These are phyloP conservation scores for Ocimum tenuiflorum DNA, from an alignment of 257 asterid genomes.

Conservation along the genomic window DNA sequence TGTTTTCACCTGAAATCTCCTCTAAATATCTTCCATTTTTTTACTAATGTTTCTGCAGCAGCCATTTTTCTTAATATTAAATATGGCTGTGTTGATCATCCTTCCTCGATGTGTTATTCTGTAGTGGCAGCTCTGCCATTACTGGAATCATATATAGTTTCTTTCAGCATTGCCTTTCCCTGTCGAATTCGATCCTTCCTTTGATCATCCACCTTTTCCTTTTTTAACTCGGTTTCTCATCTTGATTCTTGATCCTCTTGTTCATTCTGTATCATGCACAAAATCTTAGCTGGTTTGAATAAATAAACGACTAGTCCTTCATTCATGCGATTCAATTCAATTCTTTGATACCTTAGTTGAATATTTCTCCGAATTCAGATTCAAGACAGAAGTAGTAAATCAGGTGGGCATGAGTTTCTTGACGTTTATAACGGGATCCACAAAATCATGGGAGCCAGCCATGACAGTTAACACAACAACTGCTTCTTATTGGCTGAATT, in stretches of 20 bases:
- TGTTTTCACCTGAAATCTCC: conserved; percentile 22
- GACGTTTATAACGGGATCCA: conserved; percentile 74
- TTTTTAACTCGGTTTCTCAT: neutral
- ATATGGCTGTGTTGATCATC: conserved; percentile 10
- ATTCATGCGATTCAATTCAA: conserved; percentile 13
- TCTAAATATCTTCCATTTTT: neutral
- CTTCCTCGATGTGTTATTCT: conserved; percentile 7
- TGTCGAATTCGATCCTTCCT: conserved; percentile 7
- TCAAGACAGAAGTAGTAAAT: conserved; percentile 9
- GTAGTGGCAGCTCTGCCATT: conserved; percentile 5
- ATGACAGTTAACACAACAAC: conserved; percentile 66
- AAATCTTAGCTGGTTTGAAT: neutral
- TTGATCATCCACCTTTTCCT: neutral
- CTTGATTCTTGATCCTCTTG: neutral
- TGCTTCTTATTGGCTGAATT: conserved; percentile 75
- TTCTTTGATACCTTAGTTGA: neutral
- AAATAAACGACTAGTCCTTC: neutral
- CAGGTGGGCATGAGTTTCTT: conserved; percentile 50
- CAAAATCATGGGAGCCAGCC: conserved; percentile 83
- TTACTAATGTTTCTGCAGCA: conserved; percentile 5
- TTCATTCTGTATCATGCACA: too few species aligned
- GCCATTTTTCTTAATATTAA: conserved; percentile 21
- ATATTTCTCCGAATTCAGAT: neutral
- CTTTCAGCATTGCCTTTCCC: neutral
- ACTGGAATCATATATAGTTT: conserved; percentile 5